Conservation (phyloP, 495 filamentous ascomycete genomes). For the Cetradonia linearis region DNA sequence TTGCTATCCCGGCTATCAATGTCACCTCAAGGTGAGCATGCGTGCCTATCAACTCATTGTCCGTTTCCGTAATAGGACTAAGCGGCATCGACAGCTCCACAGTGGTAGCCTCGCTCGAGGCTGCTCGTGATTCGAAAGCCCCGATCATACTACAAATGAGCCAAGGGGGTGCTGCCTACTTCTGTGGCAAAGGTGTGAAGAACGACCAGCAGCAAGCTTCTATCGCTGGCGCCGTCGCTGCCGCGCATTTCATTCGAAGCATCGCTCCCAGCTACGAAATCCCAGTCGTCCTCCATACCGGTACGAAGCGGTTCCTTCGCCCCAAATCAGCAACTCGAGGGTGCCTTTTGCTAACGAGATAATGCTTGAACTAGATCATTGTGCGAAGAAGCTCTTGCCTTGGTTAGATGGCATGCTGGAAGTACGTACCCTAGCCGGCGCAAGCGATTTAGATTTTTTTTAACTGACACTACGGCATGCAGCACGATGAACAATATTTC, state of each 20-base stretch:
- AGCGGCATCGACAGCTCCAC: constrained; percentile 25
- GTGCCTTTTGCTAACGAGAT: constrained; percentile 29
- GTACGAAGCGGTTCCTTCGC: constrained; percentile 32
- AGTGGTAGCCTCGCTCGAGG: constrained; percentile 78
- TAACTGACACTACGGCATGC: constrained; percentile 26
- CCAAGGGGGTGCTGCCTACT: constrained; percentile 68
- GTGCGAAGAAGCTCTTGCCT: constrained; percentile 85
- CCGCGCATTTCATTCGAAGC: constrained; percentile 84
- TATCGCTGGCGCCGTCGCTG: constrained; percentile 77
- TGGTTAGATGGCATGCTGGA: constrained; percentile 97
- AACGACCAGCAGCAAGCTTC: constrained; percentile 81
- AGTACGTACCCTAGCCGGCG: background rate
- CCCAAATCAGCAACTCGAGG: background rate
- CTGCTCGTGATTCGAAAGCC: constrained; percentile 76
- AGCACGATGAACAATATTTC: constrained; percentile 75
- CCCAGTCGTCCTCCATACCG: constrained; percentile 80
- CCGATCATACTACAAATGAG: constrained; percentile 87
- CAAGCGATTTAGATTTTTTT: background rate
- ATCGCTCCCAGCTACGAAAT: constrained; percentile 81
- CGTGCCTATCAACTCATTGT: background rate
- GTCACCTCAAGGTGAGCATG: constrained; percentile 81
- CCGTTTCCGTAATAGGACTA: background rate
- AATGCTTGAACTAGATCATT: constrained; percentile 56
- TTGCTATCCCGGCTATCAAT: constrained; percentile 89
- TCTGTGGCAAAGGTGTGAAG: constrained; percentile 35